Conservation (phyloP, 2,329 filamentous ascomycete species). For the Aspergillus sclerotialis region DNA sequence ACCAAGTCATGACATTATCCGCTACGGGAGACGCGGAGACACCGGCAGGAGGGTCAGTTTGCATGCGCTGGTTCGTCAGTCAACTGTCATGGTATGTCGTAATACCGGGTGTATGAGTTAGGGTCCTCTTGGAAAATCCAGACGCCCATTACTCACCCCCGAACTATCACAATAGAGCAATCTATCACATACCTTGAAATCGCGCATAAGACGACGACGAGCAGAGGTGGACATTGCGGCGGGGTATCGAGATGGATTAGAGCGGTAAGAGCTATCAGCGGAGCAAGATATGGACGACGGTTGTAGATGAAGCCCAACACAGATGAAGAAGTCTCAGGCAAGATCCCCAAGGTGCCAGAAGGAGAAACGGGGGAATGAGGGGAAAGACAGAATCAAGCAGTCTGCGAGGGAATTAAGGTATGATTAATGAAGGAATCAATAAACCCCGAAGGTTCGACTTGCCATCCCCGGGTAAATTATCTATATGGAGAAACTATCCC, state of each 20-base stretch:
- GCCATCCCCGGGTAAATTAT: constrained; percentile 5
- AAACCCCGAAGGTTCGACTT: not conserved
- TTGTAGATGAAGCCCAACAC: too few species aligned
- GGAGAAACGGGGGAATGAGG: not conserved
- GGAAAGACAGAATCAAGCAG: constrained; percentile 3
- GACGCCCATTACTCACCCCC: too few species aligned
- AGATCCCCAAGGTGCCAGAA: not conserved
- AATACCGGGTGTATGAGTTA: too few species aligned
- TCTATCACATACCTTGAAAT: constrained; percentile 77
- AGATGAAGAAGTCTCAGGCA: constrained; percentile 3
- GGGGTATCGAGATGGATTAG: constrained; percentile 7
- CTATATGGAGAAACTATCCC: constrained; percentile 12
- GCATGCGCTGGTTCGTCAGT: constrained; percentile 73
- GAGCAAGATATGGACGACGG: too few species aligned
- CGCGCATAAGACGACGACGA: constrained; percentile 92
- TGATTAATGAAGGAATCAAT: not conserved
- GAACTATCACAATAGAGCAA: not conserved
- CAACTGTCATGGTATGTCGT: too few species aligned
- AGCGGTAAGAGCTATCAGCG: constrained; percentile 4
- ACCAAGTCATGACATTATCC: constrained; percentile 38
- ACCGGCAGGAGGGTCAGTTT: constrained; percentile 93
- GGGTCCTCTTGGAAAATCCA: too few species aligned
- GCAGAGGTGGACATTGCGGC: constrained; percentile 80
- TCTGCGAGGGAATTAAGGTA: not conserved
- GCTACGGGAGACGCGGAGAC: constrained; percentile 94